A percentile compares a stretch with the other conserved stretches of the same genome.
These are phyloP conservation scores for Globisporangium abappressorium DNA, from an alignment of 352 stramenopile genomes.

Conservation along the genomic window DNA sequence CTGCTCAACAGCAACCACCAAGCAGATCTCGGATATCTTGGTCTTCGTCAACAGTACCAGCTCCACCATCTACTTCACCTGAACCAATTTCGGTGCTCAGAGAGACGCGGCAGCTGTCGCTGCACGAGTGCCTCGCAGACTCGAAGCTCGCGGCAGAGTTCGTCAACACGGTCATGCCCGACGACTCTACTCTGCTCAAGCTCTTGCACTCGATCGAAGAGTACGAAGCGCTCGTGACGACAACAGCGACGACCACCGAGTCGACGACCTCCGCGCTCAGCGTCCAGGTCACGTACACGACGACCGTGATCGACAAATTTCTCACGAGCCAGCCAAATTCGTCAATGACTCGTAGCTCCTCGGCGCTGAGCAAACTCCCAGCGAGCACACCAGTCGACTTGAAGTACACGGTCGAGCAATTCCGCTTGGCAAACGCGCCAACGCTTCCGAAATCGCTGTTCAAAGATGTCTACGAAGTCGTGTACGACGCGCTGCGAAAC, in stretches of 20 bases:
- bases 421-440: neutral
- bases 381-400: neutral
- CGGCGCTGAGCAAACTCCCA: constrained; percentile 13
- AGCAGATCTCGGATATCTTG: neutral
- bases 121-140: constrained; percentile 42
- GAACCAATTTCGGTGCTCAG: neutral
- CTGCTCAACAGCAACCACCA: neutral
- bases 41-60: neutral
- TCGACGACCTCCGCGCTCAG: constrained; percentile 16
- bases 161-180: constrained; percentile 30
- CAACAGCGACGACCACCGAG: neutral
- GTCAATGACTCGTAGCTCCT: neutral
- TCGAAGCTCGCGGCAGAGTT: constrained; percentile 46
- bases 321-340: constrained; percentile 4
- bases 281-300: constrained; percentile 26
- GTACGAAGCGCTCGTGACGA: constrained; percentile 35
- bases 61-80: neutral
- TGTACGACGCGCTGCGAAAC: constrained; percentile 24
- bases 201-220: constrained; percentile 45
- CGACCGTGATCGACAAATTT: constrained; percentile 32
- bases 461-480: constrained; percentile 23
- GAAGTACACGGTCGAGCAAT: constrained; percentile 12
- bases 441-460: constrained; percentile 28
- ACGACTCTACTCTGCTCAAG: constrained; percentile 32
- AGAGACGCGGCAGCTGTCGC: constrained; percentile 12